These are phyloP conservation scores for Moesziomyces aphidis DNA, from an alignment of 1,284 basidiomycete genomes.

Conservation along the genomic window DNA sequence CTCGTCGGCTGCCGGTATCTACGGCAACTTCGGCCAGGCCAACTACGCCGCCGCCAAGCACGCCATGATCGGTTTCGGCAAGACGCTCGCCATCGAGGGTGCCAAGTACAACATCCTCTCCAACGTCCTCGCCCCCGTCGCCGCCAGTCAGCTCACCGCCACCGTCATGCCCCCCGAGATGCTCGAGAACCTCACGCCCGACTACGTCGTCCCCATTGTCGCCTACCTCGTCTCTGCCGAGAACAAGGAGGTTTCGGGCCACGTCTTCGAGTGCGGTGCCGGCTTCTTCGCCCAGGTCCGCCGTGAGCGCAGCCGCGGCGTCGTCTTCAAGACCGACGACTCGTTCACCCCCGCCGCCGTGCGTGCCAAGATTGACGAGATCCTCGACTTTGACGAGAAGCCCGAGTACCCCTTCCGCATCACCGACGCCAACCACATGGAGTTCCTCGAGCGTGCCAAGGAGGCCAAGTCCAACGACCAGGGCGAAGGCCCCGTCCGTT, in stretches of 20 bases:
- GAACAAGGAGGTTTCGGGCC: conserved; percentile 78
- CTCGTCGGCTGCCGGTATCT: conserved; percentile 68
- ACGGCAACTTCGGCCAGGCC: conserved; percentile 95
- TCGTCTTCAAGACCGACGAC: conserved; percentile 89
- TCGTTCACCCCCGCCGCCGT: conserved; percentile 93
- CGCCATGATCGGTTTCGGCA: conserved; percentile 77
- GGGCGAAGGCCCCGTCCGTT: conserved; percentile 77
- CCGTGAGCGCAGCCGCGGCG: conserved; percentile 88
- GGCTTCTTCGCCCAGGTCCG: conserved; percentile 92
- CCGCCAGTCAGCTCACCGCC: conserved; percentile 92
- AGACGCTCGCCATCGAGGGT: conserved; percentile 86
- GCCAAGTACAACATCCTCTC: conserved; percentile 92
- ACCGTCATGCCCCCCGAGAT: conserved; percentile 98
- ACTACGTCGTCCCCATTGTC: conserved; percentile 88
- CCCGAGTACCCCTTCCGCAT: conserved; percentile 79
- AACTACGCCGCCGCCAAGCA: conserved; percentile 75
- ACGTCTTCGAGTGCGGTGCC: conserved; percentile 92
- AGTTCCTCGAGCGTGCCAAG: conserved; percentile 78
- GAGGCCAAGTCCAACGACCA: conserved; percentile 80
- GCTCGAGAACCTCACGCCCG: conserved; percentile 91
- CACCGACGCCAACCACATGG: conserved; percentile 73
- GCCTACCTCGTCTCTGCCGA: conserved; percentile 63
- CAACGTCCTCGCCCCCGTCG: conserved; percentile 90
- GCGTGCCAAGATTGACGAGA: conserved; percentile 70
- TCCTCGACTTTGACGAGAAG: conserved; percentile 82